Conservation (phyloP, 495 filamentous ascomycete genomes). For the Thermothielavioides terrestris region DNA sequence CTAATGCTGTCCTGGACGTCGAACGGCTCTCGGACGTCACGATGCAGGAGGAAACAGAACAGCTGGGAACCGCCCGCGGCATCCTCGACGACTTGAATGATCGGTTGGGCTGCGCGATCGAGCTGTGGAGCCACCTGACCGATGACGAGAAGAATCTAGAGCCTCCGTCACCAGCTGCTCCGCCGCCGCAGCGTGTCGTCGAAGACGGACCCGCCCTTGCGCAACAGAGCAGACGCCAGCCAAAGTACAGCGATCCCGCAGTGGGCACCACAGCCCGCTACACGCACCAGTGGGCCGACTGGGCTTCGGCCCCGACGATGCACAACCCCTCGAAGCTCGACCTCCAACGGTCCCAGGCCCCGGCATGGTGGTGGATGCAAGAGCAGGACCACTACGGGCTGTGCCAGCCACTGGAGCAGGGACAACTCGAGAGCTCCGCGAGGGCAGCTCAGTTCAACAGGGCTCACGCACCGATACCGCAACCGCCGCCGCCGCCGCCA, state of each 20-base stretch:
- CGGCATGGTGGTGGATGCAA: slow-evolving; percentile 1
- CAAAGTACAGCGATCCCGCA: not conserved
- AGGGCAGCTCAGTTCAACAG: not conserved
- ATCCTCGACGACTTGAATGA: not conserved
- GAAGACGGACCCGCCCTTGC: not conserved
- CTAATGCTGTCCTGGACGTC: not conserved
- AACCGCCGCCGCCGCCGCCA: too few species aligned
- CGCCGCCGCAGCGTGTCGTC: not conserved
- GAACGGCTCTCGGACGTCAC: not conserved
- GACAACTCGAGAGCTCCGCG: not conserved
- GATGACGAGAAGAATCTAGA: not conserved
- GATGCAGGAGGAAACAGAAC: not conserved
- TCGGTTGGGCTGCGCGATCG: not conserved
- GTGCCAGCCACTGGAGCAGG: not conserved
- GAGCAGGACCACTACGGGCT: not conserved
- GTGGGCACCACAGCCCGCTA: not conserved
- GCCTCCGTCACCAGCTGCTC: not conserved
- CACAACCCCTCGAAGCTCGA: not conserved
- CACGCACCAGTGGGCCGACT: not conserved
- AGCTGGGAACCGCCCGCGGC: not conserved
- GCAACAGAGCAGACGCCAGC: too few species aligned
- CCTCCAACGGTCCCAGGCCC: not conserved
- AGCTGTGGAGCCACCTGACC: not conserved
- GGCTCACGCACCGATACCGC: not conserved
- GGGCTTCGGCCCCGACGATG: not conserved